Percentiles rank a stretch among this genome's conserved stretches.
Evolutionary conservation across 495 filamentous ascomycete species (phyloP).

Genomic region (Lasiosphaeria ovina): DNA sequence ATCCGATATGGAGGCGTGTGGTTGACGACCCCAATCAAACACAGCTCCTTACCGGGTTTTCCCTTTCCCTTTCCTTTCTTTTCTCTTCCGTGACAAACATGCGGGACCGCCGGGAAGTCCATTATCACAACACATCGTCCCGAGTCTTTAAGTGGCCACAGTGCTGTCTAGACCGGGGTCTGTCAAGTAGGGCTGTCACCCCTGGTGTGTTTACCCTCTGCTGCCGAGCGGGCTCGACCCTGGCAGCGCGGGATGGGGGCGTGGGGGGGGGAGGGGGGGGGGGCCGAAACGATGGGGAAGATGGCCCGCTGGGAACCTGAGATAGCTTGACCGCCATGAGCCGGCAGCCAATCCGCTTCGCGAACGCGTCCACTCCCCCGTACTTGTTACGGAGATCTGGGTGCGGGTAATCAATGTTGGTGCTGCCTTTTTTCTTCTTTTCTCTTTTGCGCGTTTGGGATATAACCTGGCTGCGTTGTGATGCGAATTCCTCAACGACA

Average conservation of each 20-base stretch:
- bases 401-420: not conserved
- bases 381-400: not conserved
- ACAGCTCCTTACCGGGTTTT: no score
- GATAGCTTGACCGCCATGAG: constrained; percentile 11
- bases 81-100: no score
- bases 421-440: not conserved
- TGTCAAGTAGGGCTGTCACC: constrained; percentile 4
- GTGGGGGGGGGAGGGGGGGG: constrained; percentile 16
- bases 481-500: not conserved
- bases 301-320: not conserved
- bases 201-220: not conserved
- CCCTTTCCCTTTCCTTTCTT: no score
- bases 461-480: not conserved
- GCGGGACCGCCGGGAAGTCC: no score
- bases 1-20: not conserved
- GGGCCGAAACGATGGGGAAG: not conserved
- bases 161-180: not conserved
- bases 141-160: not conserved
- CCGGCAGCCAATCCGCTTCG: constrained; percentile 4
- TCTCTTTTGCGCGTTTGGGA: not conserved
- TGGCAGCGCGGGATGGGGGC: not conserved
- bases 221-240: not conserved
- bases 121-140: no score
- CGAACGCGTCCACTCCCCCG: not conserved
- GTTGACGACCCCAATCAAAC: no score